These are phyloP conservation scores for Ceratobasidium sp. DNA, from an alignment of 1,284 basidiomycete genomes.

Conservation along the genomic window DNA sequence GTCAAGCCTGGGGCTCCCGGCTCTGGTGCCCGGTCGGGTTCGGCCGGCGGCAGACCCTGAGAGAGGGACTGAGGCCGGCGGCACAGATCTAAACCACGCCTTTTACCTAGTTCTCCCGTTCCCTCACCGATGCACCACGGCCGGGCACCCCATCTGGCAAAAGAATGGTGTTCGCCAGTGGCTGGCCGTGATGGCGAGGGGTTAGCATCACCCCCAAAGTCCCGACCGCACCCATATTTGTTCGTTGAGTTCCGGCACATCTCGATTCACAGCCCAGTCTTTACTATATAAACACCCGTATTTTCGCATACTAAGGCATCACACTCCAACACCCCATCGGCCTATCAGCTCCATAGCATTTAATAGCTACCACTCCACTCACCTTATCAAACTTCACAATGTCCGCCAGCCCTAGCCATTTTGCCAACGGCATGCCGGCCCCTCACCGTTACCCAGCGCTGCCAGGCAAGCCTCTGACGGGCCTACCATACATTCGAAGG, in stretches of 20 bases:
- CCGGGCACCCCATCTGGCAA: not conserved
- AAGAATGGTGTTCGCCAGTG: no score
- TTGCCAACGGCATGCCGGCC: conserved; percentile 3
- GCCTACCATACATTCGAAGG: conserved; percentile 23
- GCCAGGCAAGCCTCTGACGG: conserved; percentile 20
- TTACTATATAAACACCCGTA: no score
- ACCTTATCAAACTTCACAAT: conserved; percentile 29
- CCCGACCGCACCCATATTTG: no score
- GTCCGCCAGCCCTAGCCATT: conserved; percentile 28
- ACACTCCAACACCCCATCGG: no score
- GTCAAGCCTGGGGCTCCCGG: no score
- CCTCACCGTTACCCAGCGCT: conserved; percentile 35
- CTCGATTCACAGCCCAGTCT: no score
- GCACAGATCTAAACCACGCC: not conserved
- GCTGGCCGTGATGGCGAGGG: no score
- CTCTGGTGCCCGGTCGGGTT: conserved; percentile 12
- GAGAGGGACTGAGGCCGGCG: conserved; percentile 6
- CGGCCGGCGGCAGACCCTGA: conserved; percentile 29
- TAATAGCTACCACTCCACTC: no score
- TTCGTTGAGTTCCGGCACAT: no score
- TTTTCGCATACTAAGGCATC: no score
- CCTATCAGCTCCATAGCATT: no score
- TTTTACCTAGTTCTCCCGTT: not conserved
- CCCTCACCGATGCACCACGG: conserved; percentile 13
- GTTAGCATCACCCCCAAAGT: no score